A percentile compares a stretch with the other conserved stretches of the same genome.
phyloP scores from a whole-genome alignment of 2,329 filamentous ascomycete species.

The Beauveria pseudobassiana region DNA sequence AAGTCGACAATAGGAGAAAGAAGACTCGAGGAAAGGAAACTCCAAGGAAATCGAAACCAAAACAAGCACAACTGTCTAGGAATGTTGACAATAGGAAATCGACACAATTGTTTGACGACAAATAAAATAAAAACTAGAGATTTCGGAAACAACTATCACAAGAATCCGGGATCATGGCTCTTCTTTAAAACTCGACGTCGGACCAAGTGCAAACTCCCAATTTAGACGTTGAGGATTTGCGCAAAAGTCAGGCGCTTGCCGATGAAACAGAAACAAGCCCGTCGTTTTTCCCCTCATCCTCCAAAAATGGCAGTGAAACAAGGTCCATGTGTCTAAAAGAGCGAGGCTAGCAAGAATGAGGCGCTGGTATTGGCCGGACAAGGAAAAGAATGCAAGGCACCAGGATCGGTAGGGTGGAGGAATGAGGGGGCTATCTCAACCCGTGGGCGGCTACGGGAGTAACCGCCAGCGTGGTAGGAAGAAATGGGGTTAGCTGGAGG shows the following conservation, averaged over 20 bases:
- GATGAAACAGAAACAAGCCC: slow-evolving; percentile 1
- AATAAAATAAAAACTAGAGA: background rate
- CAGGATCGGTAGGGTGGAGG: background rate
- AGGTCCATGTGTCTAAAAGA: background rate
- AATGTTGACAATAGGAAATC: slow-evolving; percentile 7
- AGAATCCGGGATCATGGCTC: background rate
- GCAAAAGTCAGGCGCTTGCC: slow-evolving; percentile 2
- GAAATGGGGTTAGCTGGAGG: background rate
- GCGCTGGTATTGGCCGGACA: slow-evolving; percentile 1
- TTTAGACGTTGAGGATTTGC: background rate
- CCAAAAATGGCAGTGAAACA: slow-evolving; percentile 10
- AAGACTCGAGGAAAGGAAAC: background rate
- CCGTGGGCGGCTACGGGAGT: background rate
- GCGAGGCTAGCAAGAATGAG: background rate
- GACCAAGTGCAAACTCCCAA: background rate
- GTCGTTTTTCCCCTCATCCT: no score
- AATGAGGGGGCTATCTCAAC: background rate
- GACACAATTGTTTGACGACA: background rate
- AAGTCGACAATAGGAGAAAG: background rate
- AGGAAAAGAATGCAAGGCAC: background rate
- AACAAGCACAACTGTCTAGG: slow-evolving; percentile 3
- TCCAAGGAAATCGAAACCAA: background rate
- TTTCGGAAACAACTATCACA: background rate
- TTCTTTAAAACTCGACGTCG: slow-evolving; percentile 4
- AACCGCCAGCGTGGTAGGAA: background rate